A percentile compares a stretch with the other conserved stretches of the same genome.
These are phyloP conservation scores for Lactifluus pinguis DNA, from an alignment of 768 basidiomycete genomes.

Conservation along the genomic window DNA sequence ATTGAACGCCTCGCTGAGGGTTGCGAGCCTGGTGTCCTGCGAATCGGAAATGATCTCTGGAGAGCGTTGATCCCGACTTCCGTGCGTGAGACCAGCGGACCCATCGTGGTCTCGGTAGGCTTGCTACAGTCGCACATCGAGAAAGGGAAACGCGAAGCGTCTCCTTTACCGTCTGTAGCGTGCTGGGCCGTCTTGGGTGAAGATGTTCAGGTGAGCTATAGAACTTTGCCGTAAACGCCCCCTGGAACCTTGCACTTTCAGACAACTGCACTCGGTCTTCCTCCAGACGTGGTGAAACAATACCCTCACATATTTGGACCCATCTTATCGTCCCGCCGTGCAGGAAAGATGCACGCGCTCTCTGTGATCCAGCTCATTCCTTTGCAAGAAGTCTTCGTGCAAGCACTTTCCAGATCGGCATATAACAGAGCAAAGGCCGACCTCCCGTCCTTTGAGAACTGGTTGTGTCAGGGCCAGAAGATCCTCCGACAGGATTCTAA, in stretches of 20 bases:
- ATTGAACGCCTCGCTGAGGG: neutral
- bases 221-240: neutral
- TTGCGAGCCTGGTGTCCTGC: neutral
- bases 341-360: constrained; percentile 11
- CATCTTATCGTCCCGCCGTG: neutral
- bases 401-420: constrained; percentile 21
- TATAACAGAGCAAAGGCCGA: constrained; percentile 20
- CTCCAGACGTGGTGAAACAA: constrained; percentile 2
- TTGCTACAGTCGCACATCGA: neutral
- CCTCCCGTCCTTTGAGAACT: constrained; percentile 18
- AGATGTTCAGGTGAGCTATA: constrained; percentile 28
- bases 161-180: constrained; percentile 19
- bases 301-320: neutral
- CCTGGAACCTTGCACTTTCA: constrained; percentile 20
- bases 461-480: constrained; percentile 18
- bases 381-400: constrained; percentile 22
- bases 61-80: neutral
- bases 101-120: constrained; percentile 5
- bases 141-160: neutral
- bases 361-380: constrained; percentile 14
- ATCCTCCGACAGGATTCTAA: constrained; percentile 47
- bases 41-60: constrained; percentile 8
- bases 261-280: constrained; percentile 9
- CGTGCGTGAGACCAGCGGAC: neutral
- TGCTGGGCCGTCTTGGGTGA: constrained; percentile 32